Percentiles rank a stretch among this genome's conserved stretches.
Evolutionary conservation across 345 rosid genomes (phyloP).

Genomic region (Populus euphratica): DNA sequence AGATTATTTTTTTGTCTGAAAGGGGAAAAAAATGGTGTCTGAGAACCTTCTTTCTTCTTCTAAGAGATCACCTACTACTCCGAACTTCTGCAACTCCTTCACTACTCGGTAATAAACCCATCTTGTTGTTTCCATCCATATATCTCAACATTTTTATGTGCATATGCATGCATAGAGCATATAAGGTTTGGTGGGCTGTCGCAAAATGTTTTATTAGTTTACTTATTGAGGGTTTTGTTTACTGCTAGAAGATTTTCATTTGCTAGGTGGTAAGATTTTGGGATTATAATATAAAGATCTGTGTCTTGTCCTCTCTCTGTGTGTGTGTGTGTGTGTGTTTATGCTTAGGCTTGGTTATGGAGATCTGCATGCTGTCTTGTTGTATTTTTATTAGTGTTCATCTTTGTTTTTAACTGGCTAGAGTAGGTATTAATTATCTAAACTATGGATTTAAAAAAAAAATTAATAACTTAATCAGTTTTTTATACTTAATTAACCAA

Average conservation of each 20-base stretch:
- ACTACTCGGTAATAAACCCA: slow-evolving; percentile 44
- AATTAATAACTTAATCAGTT: background rate
- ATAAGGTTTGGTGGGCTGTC: background rate
- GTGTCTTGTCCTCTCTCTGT: too few species aligned
- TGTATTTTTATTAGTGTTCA: too few species aligned
- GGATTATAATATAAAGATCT: background rate
- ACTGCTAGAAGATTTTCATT: too few species aligned
- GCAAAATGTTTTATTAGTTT: background rate
- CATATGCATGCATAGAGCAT: background rate
- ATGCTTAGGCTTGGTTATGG: background rate
- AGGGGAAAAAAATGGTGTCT: slow-evolving; percentile 20
- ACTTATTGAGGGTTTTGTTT: too few species aligned
- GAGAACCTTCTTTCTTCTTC: slow-evolving; percentile 27
- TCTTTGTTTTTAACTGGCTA: too few species aligned
- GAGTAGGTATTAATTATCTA: background rate
- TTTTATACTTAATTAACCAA: too few species aligned
- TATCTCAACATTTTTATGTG: background rate
- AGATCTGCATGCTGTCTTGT: background rate
- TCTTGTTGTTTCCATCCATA: background rate
- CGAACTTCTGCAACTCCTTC: slow-evolving; percentile 39
- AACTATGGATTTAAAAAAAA: background rate
- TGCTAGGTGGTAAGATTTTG: background rate
- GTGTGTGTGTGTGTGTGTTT: too few species aligned
- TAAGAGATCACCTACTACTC: slow-evolving; percentile 33
- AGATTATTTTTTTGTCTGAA: background rate